A percentile compares a stretch with the other conserved stretches of the same genome.
Evolutionary conservation across 331 rosid genomes (phyloP).

Genomic region (Ulmus americana): DNA sequence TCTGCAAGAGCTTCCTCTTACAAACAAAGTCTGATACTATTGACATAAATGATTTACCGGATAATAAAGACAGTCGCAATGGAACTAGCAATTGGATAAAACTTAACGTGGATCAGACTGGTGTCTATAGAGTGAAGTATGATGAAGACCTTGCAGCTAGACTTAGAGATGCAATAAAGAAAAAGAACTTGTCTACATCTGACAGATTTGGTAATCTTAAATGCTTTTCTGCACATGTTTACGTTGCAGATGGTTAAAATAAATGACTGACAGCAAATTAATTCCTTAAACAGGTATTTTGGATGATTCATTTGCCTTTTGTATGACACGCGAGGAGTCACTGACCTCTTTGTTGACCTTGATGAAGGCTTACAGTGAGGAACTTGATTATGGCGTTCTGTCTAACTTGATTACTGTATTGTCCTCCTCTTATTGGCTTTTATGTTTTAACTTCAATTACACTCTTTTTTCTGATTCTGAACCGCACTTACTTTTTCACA

Average conservation of each 20-base stretch:
- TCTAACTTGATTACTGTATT: conserved; percentile 43
- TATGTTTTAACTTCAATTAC: background rate
- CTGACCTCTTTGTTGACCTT: conserved; percentile 40
- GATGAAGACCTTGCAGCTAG: conserved; percentile 37
- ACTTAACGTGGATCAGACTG: conserved; percentile 48
- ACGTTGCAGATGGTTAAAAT: background rate
- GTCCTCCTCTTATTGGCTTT: conserved; percentile 8
- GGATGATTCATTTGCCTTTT: conserved; percentile 54
- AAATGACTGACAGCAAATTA: background rate
- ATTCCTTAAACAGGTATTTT: conserved; percentile 39
- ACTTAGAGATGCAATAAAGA: conserved; percentile 36
- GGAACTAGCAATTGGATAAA: conserved; percentile 33
- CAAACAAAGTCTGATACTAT: conserved; percentile 31
- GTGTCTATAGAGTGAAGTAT: conserved; percentile 53
- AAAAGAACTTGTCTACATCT: conserved; percentile 27
- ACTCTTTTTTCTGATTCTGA: conserved; percentile 14
- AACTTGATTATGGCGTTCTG: conserved; percentile 44
- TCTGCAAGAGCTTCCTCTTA: conserved; percentile 34
- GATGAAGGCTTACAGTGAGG: conserved; percentile 45
- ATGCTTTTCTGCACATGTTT: conserved; percentile 1
- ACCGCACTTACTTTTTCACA: conserved; percentile 10
- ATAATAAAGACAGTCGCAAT: conserved; percentile 4
- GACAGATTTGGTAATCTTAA: conserved; percentile 41
- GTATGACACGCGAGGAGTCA: conserved; percentile 45
- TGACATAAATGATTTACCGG: conserved; percentile 25